Base-by-base conservation (phyloP, 148 eudicot genomes). In the Pouteria glomerata region DNA sequence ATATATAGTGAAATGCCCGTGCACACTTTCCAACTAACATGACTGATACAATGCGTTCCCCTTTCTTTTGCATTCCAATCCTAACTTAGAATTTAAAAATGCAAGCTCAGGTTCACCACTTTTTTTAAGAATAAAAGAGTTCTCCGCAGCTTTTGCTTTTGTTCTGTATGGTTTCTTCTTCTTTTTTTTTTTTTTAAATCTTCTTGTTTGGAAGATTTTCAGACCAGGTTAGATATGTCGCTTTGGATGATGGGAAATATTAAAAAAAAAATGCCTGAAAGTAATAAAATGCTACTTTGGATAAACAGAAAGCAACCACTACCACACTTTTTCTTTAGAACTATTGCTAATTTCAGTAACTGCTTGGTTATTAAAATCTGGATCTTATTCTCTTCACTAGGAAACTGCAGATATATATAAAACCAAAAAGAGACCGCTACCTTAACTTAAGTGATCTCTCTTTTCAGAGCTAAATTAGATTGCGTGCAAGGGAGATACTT, bases 121-220 rank as follows among this genome's bases (percentile, higher is more conserved):
- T 79, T 79, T 79, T 69, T 59, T 47, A 74, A 72, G 75, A 70
- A 75, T 64, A 65, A 76, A 77, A 74, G 76, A 74, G 71, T 74
- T 71, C 72, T 39, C 51, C 79, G 71, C 86, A 77, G 86, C 86
- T 80, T 83, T 83, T 80, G 73, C 79, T 80, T 83, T 82, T 81
- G 35, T 60, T 57, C 31, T 66, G 48, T 62, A 64, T 73, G 31
- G 62, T n/a, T n/a, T n/a, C 57, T 63, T 16, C 64, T 63, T 68
- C 53, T 74, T 41, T 69, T 62, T 44, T 53, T 70, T 30, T 29
- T 24, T 60, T 39, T 37, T 58, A 31, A 6, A 26, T 19, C 2
- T 29, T 29, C 59, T 63, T 3, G 11, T 21, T 34, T 70, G 52
- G 64, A n/a, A 63, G 69, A 75, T 69, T 72, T 76, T 76, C 73